Evolutionary conservation across 2,329 filamentous ascomycete genomes (phyloP), one percentile per base, ranked within the genome.

Genomic region (Thermomyces lanuginosus): DNA sequence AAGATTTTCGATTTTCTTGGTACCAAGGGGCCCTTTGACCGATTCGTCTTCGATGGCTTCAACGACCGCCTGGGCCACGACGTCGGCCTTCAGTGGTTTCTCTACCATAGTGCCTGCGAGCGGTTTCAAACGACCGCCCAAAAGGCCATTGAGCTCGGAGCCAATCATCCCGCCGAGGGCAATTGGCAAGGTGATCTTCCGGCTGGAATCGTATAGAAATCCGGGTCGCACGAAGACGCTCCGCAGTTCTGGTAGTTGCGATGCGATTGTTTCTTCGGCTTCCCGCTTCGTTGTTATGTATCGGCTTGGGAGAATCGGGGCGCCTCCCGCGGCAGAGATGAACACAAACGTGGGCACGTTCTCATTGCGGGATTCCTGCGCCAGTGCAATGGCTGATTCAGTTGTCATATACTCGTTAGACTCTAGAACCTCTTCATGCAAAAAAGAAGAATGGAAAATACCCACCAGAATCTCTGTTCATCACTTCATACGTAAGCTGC

Each of bases 251-350:
- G 79, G 77, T 41, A 92, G 83, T 36, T 70, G 67, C 29, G 63
- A 66, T 16, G 72, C 58, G 41, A 93, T 81, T 14, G 72, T 66
- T 31, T 62, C 66, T 56, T 98, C 89, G 5, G 89, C 89, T 48
- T 92, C 80, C 36, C 89, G 64, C 58, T 98, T 98, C 8, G 86
- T 93, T 19, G 65, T 69, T 42, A 98, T 81, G 54, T 98, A 98
- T 41, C 89, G 66, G 6, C 63, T 56, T 0, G 89, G 89, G 34
- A 98, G 62, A 17, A 92, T 66, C 1, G 86, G 84, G 1, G 83
- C 80, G 3, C 82, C 86, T 1, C 66, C 81, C 0, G 82, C 79
- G 2, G 89, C 89, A 18, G 83, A 92, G 34, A 98, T 76, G 60
- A 82, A 95, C 33, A 76, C 72, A 48, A 92, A 93, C 0, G 73